Percentiles rank a stretch among this genome's conserved stretches.
phyloP scores from a whole-genome alignment of 2,329 filamentous ascomycete species.

The Fusarium sp. region DNA sequence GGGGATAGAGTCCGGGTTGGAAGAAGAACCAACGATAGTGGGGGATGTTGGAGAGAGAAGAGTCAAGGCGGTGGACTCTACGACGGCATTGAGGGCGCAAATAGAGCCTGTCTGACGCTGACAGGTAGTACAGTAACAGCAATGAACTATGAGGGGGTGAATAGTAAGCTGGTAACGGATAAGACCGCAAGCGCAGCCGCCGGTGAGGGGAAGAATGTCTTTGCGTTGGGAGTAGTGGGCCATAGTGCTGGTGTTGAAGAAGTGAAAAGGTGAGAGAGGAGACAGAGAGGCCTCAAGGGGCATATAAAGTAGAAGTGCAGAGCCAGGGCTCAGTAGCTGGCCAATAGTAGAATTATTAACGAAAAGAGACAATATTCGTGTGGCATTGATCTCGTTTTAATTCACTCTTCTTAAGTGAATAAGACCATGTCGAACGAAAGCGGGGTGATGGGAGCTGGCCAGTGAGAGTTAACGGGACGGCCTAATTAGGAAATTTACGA shows the following conservation, averaged over 20 bases:
- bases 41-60: conserved; percentile 45
- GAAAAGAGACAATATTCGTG: background rate
- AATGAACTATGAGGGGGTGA: conserved; percentile 58
- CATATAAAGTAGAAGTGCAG: background rate
- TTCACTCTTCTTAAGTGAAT: conserved; percentile 1
- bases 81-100: conserved; percentile 54
- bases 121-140: conserved; percentile 60
- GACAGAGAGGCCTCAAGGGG: background rate
- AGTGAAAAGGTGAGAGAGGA: background rate
- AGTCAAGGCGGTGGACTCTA: conserved; percentile 52
- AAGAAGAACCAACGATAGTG: conserved; percentile 29
- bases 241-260: conserved; percentile 11
- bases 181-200: conserved; percentile 75
- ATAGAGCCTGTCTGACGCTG: conserved; percentile 56
- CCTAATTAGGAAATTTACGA: conserved; percentile 46
- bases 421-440: conserved; percentile 18
- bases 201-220: conserved; percentile 46
- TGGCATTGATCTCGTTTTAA: conserved; percentile 8
- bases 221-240: conserved; percentile 42
- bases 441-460: conserved; percentile 39
- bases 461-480: conserved; percentile 42
- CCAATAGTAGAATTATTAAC: background rate
- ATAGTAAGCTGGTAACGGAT: conserved; percentile 73
- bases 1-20: conserved; percentile 14
- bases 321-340: background rate